phyloP scores from a whole-genome alignment of 345 rosid species.

The Lenwebbia sp. region DNA sequence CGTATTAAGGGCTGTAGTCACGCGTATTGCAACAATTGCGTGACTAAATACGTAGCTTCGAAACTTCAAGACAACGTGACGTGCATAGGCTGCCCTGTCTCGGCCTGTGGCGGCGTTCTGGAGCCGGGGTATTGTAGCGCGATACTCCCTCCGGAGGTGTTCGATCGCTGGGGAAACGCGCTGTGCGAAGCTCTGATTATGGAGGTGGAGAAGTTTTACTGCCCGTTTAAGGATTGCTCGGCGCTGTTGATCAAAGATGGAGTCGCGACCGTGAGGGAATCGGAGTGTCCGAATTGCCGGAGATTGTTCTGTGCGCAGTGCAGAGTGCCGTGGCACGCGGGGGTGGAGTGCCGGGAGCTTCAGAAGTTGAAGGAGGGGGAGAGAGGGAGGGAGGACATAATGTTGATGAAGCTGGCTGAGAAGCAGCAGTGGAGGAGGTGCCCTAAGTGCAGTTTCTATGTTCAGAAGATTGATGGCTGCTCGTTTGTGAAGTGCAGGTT shows the following conservation, averaged over 20 bases:
- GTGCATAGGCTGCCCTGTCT: slow-evolving; percentile 14
- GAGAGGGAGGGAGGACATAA: slow-evolving; percentile 25
- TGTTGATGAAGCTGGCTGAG: slow-evolving; percentile 4
- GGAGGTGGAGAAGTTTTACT: slow-evolving; percentile 19
- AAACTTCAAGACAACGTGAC: slow-evolving; percentile 29
- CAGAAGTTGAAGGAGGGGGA: slow-evolving; percentile 25
- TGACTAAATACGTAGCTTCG: slow-evolving; percentile 28
- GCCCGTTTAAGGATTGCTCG: slow-evolving; percentile 43
- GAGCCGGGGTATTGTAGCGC: slow-evolving; percentile 24
- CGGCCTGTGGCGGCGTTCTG: slow-evolving; percentile 13
- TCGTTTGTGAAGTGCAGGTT: not conserved
- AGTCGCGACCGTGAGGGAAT: not conserved
- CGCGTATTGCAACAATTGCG: slow-evolving; percentile 30
- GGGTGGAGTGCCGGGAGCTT: slow-evolving; percentile 17
- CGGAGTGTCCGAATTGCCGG: slow-evolving; percentile 28
- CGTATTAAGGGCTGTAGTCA: slow-evolving; percentile 32
- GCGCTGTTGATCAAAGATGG: slow-evolving; percentile 25
- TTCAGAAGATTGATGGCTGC: slow-evolving; percentile 36
- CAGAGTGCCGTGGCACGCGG: slow-evolving; percentile 41
- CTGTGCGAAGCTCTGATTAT: slow-evolving; percentile 35
- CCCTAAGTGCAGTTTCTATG: slow-evolving; percentile 26
- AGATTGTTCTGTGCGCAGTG: slow-evolving; percentile 34
- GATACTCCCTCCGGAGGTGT: slow-evolving; percentile 28
- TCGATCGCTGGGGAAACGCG: slow-evolving; percentile 33
- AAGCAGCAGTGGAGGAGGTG: slow-evolving; percentile 29